Percentiles rank a stretch among this genome's conserved stretches.
Evolutionary conservation across 106 monocot genomes (phyloP).

Genomic region (Amphibolis antarctica): DNA sequence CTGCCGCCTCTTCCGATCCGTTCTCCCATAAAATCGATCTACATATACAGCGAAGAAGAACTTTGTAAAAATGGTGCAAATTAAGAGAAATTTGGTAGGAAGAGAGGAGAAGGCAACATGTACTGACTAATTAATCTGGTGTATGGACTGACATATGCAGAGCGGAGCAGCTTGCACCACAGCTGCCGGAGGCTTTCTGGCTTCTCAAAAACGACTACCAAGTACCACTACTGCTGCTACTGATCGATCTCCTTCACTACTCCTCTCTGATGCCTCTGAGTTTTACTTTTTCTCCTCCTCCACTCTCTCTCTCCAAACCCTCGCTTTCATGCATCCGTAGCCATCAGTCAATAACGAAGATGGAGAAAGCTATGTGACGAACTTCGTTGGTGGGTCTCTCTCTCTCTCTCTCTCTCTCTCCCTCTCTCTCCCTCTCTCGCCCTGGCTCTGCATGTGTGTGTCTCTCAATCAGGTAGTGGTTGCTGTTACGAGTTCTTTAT

Average conservation of each 20-base stretch:
- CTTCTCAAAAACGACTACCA: constrained; percentile 5
- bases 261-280: not conserved
- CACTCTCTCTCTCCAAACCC: not conserved
- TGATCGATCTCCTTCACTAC: not conserved
- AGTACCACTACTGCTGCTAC: not conserved
- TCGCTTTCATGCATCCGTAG: constrained; percentile 1
- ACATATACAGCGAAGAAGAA: too few species aligned
- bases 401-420: not conserved
- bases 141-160: not conserved
- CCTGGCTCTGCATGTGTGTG: constrained; percentile 10
- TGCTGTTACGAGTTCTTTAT: constrained; percentile 11
- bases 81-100: too few species aligned
- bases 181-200: not conserved
- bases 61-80: too few species aligned
- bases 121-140: too few species aligned
- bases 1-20: too few species aligned
- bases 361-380: constrained; percentile 4
- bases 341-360: constrained; percentile 10
- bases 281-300: not conserved
- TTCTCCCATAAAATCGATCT: too few species aligned
- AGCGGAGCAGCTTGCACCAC: not conserved
- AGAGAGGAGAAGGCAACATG: too few species aligned
- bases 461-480: constrained; percentile 9
- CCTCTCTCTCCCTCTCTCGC: not conserved
- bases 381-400: constrained; percentile 1